Percentiles rank a stretch among this genome's conserved stretches.
These are phyloP conservation scores for Canavalia gladiata DNA, from an alignment of 306 rosid species.

Conservation along the genomic window DNA sequence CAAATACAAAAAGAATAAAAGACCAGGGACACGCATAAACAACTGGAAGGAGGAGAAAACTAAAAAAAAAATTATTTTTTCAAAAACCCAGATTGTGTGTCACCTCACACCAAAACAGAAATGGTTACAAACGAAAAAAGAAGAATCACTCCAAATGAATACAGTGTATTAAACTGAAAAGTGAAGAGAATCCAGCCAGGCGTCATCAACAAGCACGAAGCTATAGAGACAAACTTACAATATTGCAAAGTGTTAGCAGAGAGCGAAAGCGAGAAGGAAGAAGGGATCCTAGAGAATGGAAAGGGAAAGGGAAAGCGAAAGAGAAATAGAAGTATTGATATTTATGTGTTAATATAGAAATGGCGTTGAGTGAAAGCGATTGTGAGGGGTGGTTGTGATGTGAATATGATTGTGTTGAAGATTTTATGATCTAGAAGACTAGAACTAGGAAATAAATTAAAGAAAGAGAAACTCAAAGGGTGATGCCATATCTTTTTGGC, in stretches of 20 bases:
- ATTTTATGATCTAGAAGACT: background rate
- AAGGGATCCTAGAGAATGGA: background rate
- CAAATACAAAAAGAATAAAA: background rate
- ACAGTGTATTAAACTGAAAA: background rate
- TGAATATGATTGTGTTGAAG: background rate
- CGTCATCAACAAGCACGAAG: background rate
- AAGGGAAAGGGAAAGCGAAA: too few species aligned
- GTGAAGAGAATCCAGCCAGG: slow-evolving; percentile 10
- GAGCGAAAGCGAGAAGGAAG: background rate
- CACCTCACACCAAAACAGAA: background rate
- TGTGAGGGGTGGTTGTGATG: background rate
- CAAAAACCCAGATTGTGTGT: background rate
- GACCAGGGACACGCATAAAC: background rate
- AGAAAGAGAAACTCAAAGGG: background rate
- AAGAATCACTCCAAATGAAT: background rate
- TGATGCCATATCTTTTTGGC: background rate
- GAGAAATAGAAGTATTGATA: background rate
- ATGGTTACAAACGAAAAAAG: background rate
- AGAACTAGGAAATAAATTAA: background rate
- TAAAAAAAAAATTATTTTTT: background rate
- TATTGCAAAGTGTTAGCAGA: background rate
- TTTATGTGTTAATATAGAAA: background rate
- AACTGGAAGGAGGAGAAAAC: background rate
- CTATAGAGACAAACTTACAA: slow-evolving; percentile 33
- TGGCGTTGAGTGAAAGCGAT: slow-evolving; percentile 34